phyloP scores from a whole-genome alignment of 2,329 filamentous ascomycete species.

The Trichophyton equinum region DNA sequence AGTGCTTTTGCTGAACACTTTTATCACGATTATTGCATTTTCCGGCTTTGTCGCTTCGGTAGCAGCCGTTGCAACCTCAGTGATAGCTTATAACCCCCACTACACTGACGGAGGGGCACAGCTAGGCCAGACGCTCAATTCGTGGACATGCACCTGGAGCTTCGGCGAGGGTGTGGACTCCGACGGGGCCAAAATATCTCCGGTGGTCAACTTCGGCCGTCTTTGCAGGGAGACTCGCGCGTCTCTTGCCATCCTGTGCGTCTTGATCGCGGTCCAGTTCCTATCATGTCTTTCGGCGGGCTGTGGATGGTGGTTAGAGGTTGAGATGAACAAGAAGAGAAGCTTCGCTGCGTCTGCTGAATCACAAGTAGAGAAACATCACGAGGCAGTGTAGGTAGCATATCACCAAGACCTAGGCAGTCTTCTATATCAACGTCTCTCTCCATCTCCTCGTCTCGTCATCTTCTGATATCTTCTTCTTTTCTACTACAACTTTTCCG shows the following conservation, averaged over 20 bases:
- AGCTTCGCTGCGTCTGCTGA: not conserved
- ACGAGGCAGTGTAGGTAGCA: not conserved
- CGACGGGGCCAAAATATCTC: constrained; percentile 13
- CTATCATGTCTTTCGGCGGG: not conserved
- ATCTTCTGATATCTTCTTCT: not conserved
- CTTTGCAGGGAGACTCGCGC: constrained; percentile 28
- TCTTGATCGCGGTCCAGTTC: constrained; percentile 21
- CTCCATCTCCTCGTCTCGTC: no score
- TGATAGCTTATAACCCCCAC: constrained; percentile 21
- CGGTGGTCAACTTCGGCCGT: constrained; percentile 26
- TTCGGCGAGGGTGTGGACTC: constrained; percentile 12
- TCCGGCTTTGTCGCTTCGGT: constrained; percentile 27
- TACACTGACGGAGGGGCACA: constrained; percentile 18
- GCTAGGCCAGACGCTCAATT: constrained; percentile 27
- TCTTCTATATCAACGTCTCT: not conserved
- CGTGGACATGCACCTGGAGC: constrained; percentile 33
- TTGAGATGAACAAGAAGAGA: constrained; percentile 13
- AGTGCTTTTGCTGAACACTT: constrained; percentile 24
- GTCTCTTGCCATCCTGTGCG: constrained; percentile 25
- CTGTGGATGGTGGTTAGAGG: constrained; percentile 17
- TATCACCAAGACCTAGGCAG: not conserved
- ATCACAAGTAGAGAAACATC: constrained; percentile 4
- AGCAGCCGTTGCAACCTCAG: constrained; percentile 22
- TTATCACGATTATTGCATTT: constrained; percentile 23
- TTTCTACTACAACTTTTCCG: no score